Percentiles rank a stretch among this genome's conserved stretches.
Conservation (phyloP, 1,284 basidiomycete species). For the Trametes sp. region DNA sequence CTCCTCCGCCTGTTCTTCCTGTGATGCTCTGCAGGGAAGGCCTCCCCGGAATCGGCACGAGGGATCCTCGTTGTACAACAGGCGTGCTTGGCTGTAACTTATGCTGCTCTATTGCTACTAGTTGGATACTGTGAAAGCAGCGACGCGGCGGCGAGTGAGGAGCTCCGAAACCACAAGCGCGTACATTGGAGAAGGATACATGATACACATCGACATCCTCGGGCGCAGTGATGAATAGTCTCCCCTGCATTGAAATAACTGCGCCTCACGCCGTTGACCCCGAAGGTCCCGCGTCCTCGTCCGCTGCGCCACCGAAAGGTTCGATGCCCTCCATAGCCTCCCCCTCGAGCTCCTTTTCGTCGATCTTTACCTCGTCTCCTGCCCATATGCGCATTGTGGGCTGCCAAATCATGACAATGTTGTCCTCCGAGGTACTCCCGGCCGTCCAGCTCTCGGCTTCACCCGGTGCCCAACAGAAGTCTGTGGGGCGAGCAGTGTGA, state of each 20-base stretch:
- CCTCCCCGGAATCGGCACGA: constrained; percentile 19
- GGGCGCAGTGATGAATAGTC: background rate
- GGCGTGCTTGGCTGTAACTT: constrained; percentile 27
- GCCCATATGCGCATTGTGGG: constrained; percentile 90
- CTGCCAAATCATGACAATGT: constrained; percentile 89
- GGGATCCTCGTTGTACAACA: constrained; percentile 35
- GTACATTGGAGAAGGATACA: constrained; percentile 38
- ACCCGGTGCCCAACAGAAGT: constrained; percentile 87
- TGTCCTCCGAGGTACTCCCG: constrained; percentile 84
- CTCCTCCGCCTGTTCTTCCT: constrained; percentile 70
- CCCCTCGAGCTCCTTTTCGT: constrained; percentile 79
- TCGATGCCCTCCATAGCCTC: constrained; percentile 82
- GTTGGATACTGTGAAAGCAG: background rate
- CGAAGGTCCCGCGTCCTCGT: constrained; percentile 23
- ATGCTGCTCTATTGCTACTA: constrained; percentile 25
- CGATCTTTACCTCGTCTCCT: constrained; percentile 79
- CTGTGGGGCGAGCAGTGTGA: constrained; percentile 82
- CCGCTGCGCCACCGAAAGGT: constrained; percentile 35
- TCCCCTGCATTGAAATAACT: background rate
- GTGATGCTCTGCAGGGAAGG: constrained; percentile 42
- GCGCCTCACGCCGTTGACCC: constrained; percentile 1
- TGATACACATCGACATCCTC: background rate
- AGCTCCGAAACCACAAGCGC: background rate
- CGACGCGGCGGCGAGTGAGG: background rate
- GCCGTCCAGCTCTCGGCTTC: constrained; percentile 80